Percentiles rank a stretch among this genome's conserved stretches.
These are phyloP conservation scores for Euclidium syriacum DNA, from an alignment of 345 rosid genomes.

Conservation along the genomic window DNA sequence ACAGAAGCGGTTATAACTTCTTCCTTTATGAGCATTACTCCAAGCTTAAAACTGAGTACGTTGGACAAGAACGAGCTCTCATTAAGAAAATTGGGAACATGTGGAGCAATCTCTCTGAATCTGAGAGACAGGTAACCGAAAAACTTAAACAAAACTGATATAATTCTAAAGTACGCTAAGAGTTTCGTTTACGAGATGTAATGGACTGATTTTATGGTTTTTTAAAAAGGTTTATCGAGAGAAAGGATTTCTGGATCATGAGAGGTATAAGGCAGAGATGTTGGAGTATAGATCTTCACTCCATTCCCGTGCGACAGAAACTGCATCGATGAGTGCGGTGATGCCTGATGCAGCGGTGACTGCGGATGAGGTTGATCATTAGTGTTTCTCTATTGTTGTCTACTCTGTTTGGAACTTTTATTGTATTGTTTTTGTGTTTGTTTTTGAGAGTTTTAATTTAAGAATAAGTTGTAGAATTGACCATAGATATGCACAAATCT, in stretches of 20 bases:
- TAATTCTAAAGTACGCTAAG: not conserved
- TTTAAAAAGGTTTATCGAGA: not conserved
- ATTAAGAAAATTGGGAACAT: not conserved
- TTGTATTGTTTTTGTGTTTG: no score
- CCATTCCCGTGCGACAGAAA: not conserved
- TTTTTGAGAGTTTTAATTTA: no score
- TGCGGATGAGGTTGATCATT: no score
- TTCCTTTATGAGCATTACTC: not conserved
- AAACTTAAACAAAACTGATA: not conserved
- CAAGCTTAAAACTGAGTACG: not conserved
- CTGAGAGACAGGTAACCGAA: conserved; percentile 6
- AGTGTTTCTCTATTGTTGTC: no score
- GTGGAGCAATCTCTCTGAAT: conserved; percentile 6
- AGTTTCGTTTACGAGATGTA: no score
- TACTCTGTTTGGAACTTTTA: no score
- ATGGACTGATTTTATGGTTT: not conserved
- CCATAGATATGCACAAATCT: no score
- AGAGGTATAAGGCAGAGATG: not conserved
- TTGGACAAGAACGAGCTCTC: not conserved
- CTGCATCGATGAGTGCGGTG: not conserved
- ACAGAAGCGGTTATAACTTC: conserved; percentile 13
- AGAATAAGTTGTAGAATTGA: no score
- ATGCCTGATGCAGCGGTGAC: not conserved
- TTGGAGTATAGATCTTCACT: not conserved
- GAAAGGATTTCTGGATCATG: not conserved